Evolutionary conservation across 139 green algal genomes (phyloP), one percentile per base, ranked within the genome.

Genomic region (Auxenochlorella pyrenoidosa): DNA sequence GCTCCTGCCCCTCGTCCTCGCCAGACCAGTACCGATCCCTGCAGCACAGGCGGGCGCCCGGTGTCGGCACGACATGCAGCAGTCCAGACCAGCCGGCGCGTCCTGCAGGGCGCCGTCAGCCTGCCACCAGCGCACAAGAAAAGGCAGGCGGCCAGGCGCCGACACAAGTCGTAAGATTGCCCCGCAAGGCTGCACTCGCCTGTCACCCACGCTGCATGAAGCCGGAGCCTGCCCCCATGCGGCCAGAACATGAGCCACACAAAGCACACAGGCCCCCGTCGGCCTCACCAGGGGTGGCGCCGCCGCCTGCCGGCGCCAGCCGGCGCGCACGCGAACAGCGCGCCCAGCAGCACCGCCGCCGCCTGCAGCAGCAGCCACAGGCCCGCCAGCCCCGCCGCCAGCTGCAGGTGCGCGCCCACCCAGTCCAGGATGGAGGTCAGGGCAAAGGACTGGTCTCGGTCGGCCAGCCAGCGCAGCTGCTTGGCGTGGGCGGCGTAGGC

Each of bases 321-420:
- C n/a, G 70, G 82, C 82, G 79, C 3, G 68, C 43, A 13, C 40
- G 28, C 10, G 34, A 21, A 36, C 19, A 36, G n/a, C 54, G 54
- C 54, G 18, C 68, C 82, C 43, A 79, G 68, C 22, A 87, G 34
- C 32, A 79, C 82, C 24, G 82, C 41, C 21, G 41, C 41, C 3
- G 40, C 80, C 38, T 85, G 80, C 80, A 85, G 63, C 63, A 85
- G 21, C 80, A 85, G 80, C 40, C 63, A 85, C 2, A 60, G 13
- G 5, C 36, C 80, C 6, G 80, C 63, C 40, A 54, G 4, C n/a
- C 28, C 41, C 0, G 40, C 63, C 30, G 80, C 80, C 80, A 76
- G 44, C 6, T 30, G 32, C 5, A 15, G 4, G 68, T 87, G 66
- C 0, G n/a, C 68, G 47, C 66, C 68, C 22, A 36, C 32, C 43